Base-by-base conservation (phyloP, 2,329 filamentous ascomycete genomes). In the Aspergillus candidus region DNA sequence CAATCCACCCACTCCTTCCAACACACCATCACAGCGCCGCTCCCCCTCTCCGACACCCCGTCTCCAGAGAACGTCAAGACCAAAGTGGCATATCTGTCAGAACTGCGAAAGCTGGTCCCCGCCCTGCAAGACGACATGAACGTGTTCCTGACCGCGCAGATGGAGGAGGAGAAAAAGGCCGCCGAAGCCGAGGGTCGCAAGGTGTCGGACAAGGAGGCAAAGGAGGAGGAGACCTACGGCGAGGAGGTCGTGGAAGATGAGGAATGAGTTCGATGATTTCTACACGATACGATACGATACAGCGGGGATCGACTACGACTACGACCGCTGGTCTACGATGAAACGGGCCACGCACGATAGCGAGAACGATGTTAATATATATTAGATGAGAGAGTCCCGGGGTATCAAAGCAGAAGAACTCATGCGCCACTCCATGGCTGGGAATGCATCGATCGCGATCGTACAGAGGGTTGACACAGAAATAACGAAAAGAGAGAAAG, bases 181-280 rank as follows among this genome's bases (percentile, higher is more conserved):
- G 65, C 65, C 6, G 60, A 58, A 12, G 63, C 62, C 7, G 54
- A 57, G 27, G 59, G 56, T 7, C 58, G 70, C 29, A 54, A 59
- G 32, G 45, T 64, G 17, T 67, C 62, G n/a, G 63, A 63, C 15
- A 60, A 65, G 40, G 65, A 68, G 22, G 59, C 63, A 38, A 66
- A 68, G 41, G 71, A 73, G 43, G 72, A 73, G 48, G 76, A 78
- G 50, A 77, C 89, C 60, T 94, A 95, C 61, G 89, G 88, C 38
- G 89, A 94, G 65, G 88, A 94, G 63, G 78, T 82, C 17, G 71
- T 78, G 11, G 81, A 83, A 39, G 83, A 86, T 34, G 83, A 86
- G 43, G 78, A 78, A 41, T 63, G 58, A 49, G 30, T 5, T 37
- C 4, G 12, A 27, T 37, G 22, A 27, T 2, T 8, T 27, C 27